Conservation (phyloP, 306 rosid genomes). For the Casuarina glauca region DNA sequence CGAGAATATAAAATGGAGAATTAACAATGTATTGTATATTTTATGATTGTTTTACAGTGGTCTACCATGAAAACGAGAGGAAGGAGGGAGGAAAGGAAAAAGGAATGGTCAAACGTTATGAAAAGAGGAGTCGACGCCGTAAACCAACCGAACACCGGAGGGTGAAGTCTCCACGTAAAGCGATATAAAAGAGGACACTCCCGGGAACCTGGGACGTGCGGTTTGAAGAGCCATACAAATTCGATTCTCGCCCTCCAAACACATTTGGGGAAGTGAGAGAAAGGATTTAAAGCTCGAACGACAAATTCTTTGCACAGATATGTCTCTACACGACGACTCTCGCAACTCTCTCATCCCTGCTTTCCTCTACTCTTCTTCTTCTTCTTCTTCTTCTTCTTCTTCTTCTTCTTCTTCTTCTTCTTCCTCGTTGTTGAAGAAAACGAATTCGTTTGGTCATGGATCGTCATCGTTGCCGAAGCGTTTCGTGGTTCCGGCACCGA, state of each 20-base stretch:
- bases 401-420: constrained; percentile 23
- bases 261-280: background rate
- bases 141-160: background rate
- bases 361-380: constrained; percentile 44
- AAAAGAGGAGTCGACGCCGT: background rate
- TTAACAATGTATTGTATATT: no score
- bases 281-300: no score
- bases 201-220: constrained; percentile 14
- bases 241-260: background rate
- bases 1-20: no score
- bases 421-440: constrained; percentile 25
- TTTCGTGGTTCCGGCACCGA: constrained; percentile 53
- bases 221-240: background rate
- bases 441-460: constrained; percentile 24
- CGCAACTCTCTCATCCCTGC: constrained; percentile 52
- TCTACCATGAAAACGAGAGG: no score
- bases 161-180: background rate
- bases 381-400: constrained; percentile 25
- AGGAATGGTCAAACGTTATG: no score
- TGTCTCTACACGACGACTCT: constrained; percentile 43
- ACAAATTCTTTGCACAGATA: background rate
- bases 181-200: background rate
- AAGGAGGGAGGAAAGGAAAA: no score
- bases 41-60: no score
- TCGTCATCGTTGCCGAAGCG: constrained; percentile 10